These are phyloP conservation scores for Rubia balearica DNA, from an alignment of 305 asterid genomes.

Conservation along the genomic window DNA sequence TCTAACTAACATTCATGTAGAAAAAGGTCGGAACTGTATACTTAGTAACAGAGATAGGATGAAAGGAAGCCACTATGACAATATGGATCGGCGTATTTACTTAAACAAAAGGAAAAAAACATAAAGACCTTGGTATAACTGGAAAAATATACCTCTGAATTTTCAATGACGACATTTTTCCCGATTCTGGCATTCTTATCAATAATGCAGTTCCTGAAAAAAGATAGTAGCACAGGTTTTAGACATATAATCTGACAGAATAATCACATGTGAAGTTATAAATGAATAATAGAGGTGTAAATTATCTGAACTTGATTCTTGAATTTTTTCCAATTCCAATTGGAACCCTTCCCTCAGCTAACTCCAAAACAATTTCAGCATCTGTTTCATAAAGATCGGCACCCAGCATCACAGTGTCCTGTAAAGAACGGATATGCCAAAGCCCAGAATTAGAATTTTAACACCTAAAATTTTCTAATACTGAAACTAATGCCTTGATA, in stretches of 20 bases:
- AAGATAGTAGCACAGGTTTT: constrained; percentile 11
- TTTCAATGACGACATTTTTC: constrained; percentile 66
- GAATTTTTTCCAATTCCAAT: constrained; percentile 88
- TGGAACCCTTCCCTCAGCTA: constrained; percentile 84
- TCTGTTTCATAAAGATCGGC: constrained; percentile 91
- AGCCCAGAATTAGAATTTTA: neutral
- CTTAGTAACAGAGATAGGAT: neutral
- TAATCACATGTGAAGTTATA: constrained; percentile 4
- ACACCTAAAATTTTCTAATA: no score
- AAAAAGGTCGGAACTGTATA: neutral
- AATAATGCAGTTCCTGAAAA: constrained; percentile 73
- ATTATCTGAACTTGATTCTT: constrained; percentile 60
- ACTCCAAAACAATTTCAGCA: constrained; percentile 50
- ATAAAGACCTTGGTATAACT: neutral
- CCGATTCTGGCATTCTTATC: constrained; percentile 96
- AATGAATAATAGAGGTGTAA: constrained; percentile 1
- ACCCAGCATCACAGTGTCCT: constrained; percentile 95
- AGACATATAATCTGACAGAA: constrained; percentile 13
- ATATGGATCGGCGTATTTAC: constrained; percentile 4
- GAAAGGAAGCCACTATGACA: neutral
- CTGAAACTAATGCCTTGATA: no score
- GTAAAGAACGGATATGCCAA: constrained; percentile 18
- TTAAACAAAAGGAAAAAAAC: neutral
- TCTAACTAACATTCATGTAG: neutral
- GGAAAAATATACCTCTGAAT: constrained; percentile 57